Evolutionary conservation across 176 grass and related monocot species (phyloP), one percentile per base, ranked within the genome.

Genomic region (Neostapfia colusana): DNA sequence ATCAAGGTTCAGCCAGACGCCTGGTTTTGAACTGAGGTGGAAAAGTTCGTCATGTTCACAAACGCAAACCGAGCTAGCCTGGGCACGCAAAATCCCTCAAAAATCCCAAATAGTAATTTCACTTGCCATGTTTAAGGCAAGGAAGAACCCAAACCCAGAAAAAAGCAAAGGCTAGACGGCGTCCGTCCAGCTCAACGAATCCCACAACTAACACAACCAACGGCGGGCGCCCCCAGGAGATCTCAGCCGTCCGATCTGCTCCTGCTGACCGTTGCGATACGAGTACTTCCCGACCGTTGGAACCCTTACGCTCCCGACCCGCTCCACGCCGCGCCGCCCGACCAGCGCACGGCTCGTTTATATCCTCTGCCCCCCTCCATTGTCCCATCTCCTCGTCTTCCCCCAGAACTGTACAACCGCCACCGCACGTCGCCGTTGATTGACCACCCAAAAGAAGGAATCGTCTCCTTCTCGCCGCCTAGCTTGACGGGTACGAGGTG

Each of bases 211-310:
- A n/a, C n/a, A n/a, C n/a, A n/a, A n/a, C n/a, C n/a, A n/a, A n/a
- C n/a, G n/a, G 0, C 6, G 21, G 28, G 17, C 36, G 15, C 2
- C 65, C 20, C 20, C n/a, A 12, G 13, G 3, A 15, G 28, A 95
- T 86, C 79, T 3, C 18, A 67, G 82, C 89, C 93, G 89, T 92
- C 81, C 61, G 77, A 78, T 80, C 46, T 50, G 58, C 69, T 39
- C 48, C 4, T 65, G 13, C 71, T 10, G 87, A 90, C 93, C 93
- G 93, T 96, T 96, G 75, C 34, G 60, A 71, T 89, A 70, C 77
- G 60, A 63, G 79, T 72, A 42, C 76, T 81, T 87, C 31, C 87
- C 87, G 84, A 96, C 87, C 89, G 89, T 91, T 90, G 85, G 73
- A 81, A 82, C 67, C 67, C 14, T 60, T 34, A 58, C 31, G 31